Base-by-base conservation (phyloP, 1,139 yeast species). In the Lodderomyces jiufengensis region DNA sequence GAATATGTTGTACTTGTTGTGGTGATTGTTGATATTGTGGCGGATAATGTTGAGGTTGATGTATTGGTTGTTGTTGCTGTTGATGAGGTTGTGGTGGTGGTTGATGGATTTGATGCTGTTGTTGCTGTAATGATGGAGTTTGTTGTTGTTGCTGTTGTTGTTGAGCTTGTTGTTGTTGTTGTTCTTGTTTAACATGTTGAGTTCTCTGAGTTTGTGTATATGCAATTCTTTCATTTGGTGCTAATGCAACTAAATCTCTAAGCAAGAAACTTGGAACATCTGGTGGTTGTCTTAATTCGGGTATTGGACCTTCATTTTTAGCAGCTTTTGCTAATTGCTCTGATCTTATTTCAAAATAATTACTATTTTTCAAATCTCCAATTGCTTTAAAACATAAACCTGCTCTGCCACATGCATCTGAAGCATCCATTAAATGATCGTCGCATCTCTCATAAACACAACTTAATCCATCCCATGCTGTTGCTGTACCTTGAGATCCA, bases 361-460 rank as follows among this genome's bases (percentile, higher is more conserved):
- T 46, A 9, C 75, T 70, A 27, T 63, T 55, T 36, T 67, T 62
- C 7, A 50, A 28, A 42, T 73, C 77, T n/a, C 76, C 76, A 34
- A 73, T 69, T 2, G 66, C 57, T 41, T 64, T 62, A 49, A 66
- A 76, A 46, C 79, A 74, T 10, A 62, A 55, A 0, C 78, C 71
- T 2, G 81, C 73, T 32, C 82, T 57, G 15, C 58, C 47, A 45
- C 80, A 75, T 3, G 83, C 82, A 49, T 76, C 82, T 1, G 78
- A 68, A 1, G 83, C 81, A 51, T 78, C 84, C 47, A 63, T 60
- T 20, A 72, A 59, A 48, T 77, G 83, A 46, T 73, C 78, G 40
- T 76, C 81, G 48, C 83, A 76, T 16, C 81, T 59, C 49, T 77
- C 83, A 48, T 78, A 78, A n/a, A 78, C 82, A 52, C 80, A 75